Conservation (phyloP, 169 alveolate genomes). For the Neospora caninum region DNA sequence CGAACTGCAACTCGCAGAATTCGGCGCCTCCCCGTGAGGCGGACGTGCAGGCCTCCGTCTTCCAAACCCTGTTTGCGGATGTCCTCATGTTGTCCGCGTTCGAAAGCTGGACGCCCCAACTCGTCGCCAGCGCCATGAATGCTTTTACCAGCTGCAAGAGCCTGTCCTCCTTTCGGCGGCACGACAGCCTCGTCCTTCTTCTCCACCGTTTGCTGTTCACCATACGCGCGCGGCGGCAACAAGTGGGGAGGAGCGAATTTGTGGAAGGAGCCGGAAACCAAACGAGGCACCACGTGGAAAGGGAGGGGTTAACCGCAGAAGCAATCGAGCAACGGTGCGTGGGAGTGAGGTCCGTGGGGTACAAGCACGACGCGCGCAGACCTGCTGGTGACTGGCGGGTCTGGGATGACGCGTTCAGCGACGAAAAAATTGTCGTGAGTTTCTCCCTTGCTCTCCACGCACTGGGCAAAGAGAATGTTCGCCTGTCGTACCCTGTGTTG, state of each 20-base stretch:
- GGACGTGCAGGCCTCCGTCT: not conserved
- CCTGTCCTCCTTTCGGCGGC: not conserved
- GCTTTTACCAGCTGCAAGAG: not conserved
- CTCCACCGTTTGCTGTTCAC: not conserved
- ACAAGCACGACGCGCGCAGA: not conserved
- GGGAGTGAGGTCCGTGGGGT: not conserved
- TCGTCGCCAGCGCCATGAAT: conserved; percentile 37
- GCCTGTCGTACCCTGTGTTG: not conserved
- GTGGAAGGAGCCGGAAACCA: no score
- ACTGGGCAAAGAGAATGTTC: not conserved
- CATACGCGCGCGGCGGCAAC: not conserved
- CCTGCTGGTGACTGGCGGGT: not conserved
- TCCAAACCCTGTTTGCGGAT: not conserved
- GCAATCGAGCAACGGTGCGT: no score
- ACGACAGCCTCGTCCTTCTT: not conserved
- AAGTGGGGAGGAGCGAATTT: not conserved
- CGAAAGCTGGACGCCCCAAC: conserved; percentile 33
- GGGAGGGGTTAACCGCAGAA: no score
- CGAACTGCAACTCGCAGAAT: not conserved
- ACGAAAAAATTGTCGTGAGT: not conserved
- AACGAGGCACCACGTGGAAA: no score
- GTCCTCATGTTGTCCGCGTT: not conserved
- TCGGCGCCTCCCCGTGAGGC: not conserved
- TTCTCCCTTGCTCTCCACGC: conserved; percentile 33
- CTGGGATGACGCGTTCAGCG: not conserved